Evolutionary conservation across 1,139 yeast species (phyloP).

Genomic region (Taphrina populina): DNA sequence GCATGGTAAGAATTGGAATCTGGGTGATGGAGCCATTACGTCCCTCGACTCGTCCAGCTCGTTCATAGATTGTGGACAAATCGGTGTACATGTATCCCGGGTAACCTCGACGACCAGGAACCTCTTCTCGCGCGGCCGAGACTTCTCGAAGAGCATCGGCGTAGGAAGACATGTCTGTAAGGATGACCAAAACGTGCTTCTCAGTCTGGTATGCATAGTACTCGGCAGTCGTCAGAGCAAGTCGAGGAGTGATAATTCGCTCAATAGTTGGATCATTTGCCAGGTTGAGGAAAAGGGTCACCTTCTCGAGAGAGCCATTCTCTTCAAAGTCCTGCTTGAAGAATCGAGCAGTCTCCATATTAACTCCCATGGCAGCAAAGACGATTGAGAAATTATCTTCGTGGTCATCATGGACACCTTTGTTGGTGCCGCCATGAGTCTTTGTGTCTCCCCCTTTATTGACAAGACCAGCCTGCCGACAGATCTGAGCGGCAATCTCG

Average conservation of each 20-base stretch:
- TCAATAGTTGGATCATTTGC: constrained; percentile 99
- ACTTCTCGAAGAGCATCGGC: constrained; percentile 99
- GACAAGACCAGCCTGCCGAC: constrained; percentile 99
- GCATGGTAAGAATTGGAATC: constrained; percentile 98
- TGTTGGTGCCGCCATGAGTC: constrained; percentile 70
- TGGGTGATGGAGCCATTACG: constrained; percentile 99
- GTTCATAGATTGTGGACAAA: constrained; percentile 96
- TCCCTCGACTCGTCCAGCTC: constrained; percentile 99
- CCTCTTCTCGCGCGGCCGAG: constrained; percentile 99
- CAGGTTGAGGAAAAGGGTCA: constrained; percentile 89
- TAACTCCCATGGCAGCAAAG: constrained; percentile 98
- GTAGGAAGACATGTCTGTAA: constrained; percentile 98
- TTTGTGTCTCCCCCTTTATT: constrained; percentile 36
- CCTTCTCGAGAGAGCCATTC: constrained; percentile 96
- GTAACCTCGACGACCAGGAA: constrained; percentile 99
- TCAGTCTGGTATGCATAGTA: constrained; percentile 98
- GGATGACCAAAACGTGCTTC: constrained; percentile 95
- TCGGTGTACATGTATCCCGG: constrained; percentile 99
- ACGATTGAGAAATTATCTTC: constrained; percentile 99
- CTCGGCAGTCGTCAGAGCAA: constrained; percentile 99
- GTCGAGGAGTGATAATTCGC: constrained; percentile 97
- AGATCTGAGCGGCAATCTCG: constrained; percentile 98
- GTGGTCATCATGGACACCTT: constrained; percentile 99
- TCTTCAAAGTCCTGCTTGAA: constrained; percentile 99
- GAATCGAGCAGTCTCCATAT: constrained; percentile 85